These are phyloP conservation scores for Dendrobium chrysotoxum DNA, from an alignment of 106 monocot species.

Conservation along the genomic window DNA sequence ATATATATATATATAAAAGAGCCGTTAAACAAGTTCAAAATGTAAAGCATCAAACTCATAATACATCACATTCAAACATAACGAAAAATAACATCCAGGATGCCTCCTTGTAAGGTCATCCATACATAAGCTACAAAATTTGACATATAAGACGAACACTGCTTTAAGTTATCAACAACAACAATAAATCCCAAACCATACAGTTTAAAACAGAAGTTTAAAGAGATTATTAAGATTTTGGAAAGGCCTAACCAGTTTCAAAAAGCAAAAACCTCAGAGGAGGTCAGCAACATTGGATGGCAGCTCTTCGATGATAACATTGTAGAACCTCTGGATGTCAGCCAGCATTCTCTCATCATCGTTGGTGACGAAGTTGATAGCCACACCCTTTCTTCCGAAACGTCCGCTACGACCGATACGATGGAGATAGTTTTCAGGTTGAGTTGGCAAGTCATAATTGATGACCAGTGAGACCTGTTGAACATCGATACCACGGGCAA, in stretches of 20 bases:
- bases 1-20: too few species aligned
- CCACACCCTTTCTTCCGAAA: conserved; percentile 24
- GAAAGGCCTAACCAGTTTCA: not conserved
- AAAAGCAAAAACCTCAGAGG: not conserved
- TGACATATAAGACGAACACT: not conserved
- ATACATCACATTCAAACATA: not conserved
- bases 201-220: not conserved
- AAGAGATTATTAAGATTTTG: not conserved
- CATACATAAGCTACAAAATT: conserved; percentile 7
- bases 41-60: not conserved
- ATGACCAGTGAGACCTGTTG: conserved; percentile 30
- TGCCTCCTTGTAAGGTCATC: not conserved
- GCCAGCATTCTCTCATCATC: conserved; percentile 26
- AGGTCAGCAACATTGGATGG: conserved; percentile 20
- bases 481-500: conserved; percentile 21
- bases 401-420: conserved; percentile 21
- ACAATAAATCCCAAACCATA: not conserved
- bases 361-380: conserved; percentile 20
- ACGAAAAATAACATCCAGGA: not conserved
- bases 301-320: conserved; percentile 13
- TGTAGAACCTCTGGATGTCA: conserved; percentile 30
- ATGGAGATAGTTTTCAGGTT: conserved; percentile 21
- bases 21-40: too few species aligned
- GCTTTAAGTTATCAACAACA: not conserved
- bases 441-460: conserved; percentile 26